Base-by-base conservation (phyloP, 805 yeast genomes). In the Lipomyces kockii region DNA sequence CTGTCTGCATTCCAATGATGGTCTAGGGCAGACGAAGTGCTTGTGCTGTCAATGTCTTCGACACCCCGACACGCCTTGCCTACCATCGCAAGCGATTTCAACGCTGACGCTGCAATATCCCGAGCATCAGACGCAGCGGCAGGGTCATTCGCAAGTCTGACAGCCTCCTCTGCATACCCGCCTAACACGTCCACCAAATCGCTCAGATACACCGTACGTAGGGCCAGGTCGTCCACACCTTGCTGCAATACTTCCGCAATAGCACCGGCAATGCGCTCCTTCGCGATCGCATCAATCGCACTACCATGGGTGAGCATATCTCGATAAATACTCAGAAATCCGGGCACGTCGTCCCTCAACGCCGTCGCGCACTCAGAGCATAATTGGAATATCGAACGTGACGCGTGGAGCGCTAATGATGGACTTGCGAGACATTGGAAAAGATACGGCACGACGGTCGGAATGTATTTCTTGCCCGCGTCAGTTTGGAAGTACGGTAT, bases 31-130 rank as follows among this genome's bases (percentile, higher is more conserved):
- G 27, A 39, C 32, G 20, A 6, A 14, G 6, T 51, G 54, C 77
- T 79, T 27, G 77, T 77, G 11, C 81, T 83, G 54, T 80, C 58
- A 61, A 60, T 57, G 83, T 87, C 91, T 52, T 82, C 86, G 0
- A 91, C 88, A 1, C 84, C 77, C 60, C 85, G 85, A 74, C 89
- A 77, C 0, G 92, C 91, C 64, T 87, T 88, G 0, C 92, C 95
- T 2, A 91, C 79, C 62, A 89, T 90, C n/a, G 83, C 82, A 0
- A 92, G 76, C 74, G 92, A 89, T 14, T 84, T 78, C 32, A 91
- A 76, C 58, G 90, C 77, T 29, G 92, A 87, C 2, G 82, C 74
- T 0, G 84, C 86, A 2, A 78, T 70, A 39, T 80, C 80, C 5
- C 68, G 69, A 3, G 67, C 39, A 3, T 35, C 55, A 6, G 58